Base-by-base conservation (phyloP, 306 rosid genomes). In the Quercus mongolica region DNA sequence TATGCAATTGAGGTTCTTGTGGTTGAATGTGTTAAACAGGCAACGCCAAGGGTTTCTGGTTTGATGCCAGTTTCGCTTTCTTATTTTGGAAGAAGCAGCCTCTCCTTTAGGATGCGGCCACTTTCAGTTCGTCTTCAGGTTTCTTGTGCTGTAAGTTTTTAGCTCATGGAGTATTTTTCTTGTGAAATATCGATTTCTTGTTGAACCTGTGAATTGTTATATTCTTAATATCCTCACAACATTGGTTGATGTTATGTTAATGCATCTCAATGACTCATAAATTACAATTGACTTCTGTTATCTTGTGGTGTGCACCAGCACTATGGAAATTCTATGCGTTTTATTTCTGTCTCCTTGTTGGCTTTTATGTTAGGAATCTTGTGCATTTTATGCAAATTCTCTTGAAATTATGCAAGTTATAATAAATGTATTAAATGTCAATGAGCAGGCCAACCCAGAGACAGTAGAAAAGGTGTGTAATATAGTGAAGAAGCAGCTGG, bases 401-500 rank as follows among this genome's bases (percentile, higher is more conserved):
- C 6, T 1, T 52, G 20, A 18, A 12, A 69, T 52, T 57, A 4
- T 25, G 56, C 69, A 1, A 18, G 26, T 23, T 63, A 49, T 33
- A 35, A 62, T 63, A 25, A 68, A 30, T 74, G 52, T 74, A 59
- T 68, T 18, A 28, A 74, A 69, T 70, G 73, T 55, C 33, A 49
- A 71, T 82, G 74, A 71, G 78, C 90, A 93, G 98, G 93, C 97
- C 61, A 94, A 94, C 74, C 86, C 79, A 19, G 86, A 89, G 76
- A 94, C 92, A 0, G 87, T 94, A 57, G 83, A 87, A 12, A 89
- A 89, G 89, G 98, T 91, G 76, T 84, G 91, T 69, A 61, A 10
- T 4, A 87, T 92, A 65, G 94, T 90, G 68, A 90, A 74, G 90
- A 89, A 94, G 85, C 94, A 92, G 81, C 82, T 94, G 78, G 96